Conservation (phyloP, 169 alveolate species). For the Plasmodium cynomolgi region DNA sequence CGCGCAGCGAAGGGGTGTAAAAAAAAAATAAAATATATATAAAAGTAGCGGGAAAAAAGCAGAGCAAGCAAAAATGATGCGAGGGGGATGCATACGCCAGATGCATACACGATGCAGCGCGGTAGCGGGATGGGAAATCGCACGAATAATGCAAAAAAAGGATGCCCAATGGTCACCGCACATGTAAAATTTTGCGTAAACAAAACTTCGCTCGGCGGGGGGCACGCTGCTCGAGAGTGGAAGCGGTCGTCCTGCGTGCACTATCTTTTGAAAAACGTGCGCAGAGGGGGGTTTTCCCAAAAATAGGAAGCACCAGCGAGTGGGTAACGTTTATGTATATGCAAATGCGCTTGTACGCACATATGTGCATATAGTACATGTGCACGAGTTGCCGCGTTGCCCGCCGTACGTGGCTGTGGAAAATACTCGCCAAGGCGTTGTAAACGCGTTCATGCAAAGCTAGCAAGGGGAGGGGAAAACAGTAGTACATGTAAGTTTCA, state of each 20-base stretch:
- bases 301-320: neutral
- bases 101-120: neutral
- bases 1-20: neutral
- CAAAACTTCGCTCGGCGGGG: neutral
- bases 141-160: neutral
- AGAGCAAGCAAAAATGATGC: neutral
- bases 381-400: neutral
- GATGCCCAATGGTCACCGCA: neutral
- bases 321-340: neutral
- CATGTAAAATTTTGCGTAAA: neutral
- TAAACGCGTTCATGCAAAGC: neutral
- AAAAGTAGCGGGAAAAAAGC: neutral
- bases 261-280: too few species aligned
- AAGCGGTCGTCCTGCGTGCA: too few species aligned
- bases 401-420: neutral
- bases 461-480: neutral
- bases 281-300: too few species aligned
- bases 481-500: neutral
- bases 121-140: neutral
- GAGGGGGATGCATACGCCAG: too few species aligned
- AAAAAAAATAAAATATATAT: too few species aligned
- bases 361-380: neutral
- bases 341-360: neutral
- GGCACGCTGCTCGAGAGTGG: neutral
- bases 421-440: neutral